These are phyloP conservation scores for Trichoderma asperellum DNA, from an alignment of 2,329 filamentous ascomycete genomes.

Conservation along the genomic window DNA sequence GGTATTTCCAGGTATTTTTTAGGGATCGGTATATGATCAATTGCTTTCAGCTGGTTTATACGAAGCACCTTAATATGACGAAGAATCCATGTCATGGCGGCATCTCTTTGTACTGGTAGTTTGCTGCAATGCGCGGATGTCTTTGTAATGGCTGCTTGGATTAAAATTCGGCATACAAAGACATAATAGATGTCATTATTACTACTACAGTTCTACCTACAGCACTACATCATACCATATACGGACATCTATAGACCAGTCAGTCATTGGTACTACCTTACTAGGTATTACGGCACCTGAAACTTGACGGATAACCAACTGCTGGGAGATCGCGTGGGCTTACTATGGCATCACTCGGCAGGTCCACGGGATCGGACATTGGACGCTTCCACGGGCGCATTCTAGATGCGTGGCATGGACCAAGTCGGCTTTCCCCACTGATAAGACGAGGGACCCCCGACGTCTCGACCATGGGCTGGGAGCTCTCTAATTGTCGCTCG, in stretches of 20 bases:
- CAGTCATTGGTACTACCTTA: background rate
- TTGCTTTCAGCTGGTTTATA: background rate
- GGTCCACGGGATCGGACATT: constrained; percentile 13
- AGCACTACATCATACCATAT: too few relatives aligned
- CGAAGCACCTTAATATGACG: background rate
- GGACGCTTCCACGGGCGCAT: constrained; percentile 12
- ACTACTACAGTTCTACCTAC: too few relatives aligned
- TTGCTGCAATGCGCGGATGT: background rate
- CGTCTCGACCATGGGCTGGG: background rate
- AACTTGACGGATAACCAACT: background rate
- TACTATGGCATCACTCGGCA: background rate
- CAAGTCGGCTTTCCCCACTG: constrained; percentile 5
- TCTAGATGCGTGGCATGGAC: constrained; percentile 19
- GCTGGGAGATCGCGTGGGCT: background rate
- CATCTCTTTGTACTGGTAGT: background rate
- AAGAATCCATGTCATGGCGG: background rate
- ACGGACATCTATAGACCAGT: background rate
- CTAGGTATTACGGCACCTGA: background rate
- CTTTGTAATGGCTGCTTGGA: background rate
- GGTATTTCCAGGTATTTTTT: background rate
- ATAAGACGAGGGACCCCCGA: background rate
- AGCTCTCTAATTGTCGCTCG: background rate
- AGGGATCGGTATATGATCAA: background rate
- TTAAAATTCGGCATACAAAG: too few relatives aligned
- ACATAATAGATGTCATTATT: background rate